These are phyloP conservation scores for Candida pini DNA, from an alignment of 805 yeast genomes.

Conservation along the genomic window DNA sequence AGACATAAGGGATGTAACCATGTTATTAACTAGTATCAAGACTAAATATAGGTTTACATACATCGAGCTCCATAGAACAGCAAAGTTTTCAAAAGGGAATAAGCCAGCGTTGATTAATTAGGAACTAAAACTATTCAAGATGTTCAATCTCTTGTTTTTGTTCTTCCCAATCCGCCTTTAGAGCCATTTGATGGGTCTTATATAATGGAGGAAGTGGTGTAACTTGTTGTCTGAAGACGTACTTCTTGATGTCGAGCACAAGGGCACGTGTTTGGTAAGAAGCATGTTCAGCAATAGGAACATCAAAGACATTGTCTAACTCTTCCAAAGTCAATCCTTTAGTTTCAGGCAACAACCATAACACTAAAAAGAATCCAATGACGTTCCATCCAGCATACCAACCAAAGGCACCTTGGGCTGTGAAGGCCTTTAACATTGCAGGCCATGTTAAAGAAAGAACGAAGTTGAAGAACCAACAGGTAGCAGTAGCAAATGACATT, in stretches of 20 bases:
- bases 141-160: constrained; percentile 46
- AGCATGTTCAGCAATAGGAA: constrained; percentile 52
- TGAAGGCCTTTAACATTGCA: constrained; percentile 55
- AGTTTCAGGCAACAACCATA: constrained; percentile 71
- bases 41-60: too few relatives aligned
- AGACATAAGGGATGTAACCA: too few relatives aligned
- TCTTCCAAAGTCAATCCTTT: constrained; percentile 70
- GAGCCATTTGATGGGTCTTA: constrained; percentile 52
- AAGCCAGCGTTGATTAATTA: too few relatives aligned
- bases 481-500: constrained; percentile 73
- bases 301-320: constrained; percentile 66
- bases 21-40: too few relatives aligned
- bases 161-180: constrained; percentile 58
- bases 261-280: constrained; percentile 35
- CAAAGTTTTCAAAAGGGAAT: too few relatives aligned
- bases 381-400: constrained; percentile 85
- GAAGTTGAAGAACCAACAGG: constrained; percentile 71
- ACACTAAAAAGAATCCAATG: constrained; percentile 61
- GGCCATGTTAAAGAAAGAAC: constrained; percentile 78
- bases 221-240: constrained; percentile 42
- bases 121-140: constrained; percentile 32
- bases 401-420: constrained; percentile 81
- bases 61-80: too few relatives aligned
- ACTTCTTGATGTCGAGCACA: constrained; percentile 39
- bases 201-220: constrained; percentile 51